Conservation (phyloP, 305 asterid genomes). For the Salvia sclarea region DNA sequence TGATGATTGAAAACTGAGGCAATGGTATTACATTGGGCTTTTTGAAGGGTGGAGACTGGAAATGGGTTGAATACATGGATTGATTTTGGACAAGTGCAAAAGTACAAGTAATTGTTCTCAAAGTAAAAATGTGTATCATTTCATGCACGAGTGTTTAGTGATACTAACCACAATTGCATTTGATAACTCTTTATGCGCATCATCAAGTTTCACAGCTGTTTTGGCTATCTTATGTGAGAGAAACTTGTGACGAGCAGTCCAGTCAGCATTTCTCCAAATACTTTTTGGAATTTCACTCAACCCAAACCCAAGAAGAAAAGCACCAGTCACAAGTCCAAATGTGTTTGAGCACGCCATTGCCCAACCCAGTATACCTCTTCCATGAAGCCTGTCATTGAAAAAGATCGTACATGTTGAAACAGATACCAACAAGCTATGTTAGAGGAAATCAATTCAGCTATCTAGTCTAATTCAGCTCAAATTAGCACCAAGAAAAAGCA, state of each 20-base stretch:
- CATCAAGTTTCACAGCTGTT: constrained; percentile 95
- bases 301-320: constrained; percentile 99
- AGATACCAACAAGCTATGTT: constrained; percentile 15
- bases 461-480: constrained; percentile 20
- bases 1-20: constrained; percentile 1
- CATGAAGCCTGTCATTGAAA: constrained; percentile 49
- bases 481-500: constrained; percentile 15
- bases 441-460: constrained; percentile 15
- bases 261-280: constrained; percentile 95
- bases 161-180: constrained; percentile 91
- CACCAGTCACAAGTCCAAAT: constrained; percentile 99
- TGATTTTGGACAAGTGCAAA: constrained; percentile 4
- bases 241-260: constrained; percentile 92
- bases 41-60: background rate
- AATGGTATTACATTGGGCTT: background rate
- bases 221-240: constrained; percentile 95
- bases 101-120: constrained; percentile 14
- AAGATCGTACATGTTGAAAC: constrained; percentile 29
- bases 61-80: constrained; percentile 17
- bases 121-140: constrained; percentile 1
- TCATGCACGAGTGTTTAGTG: constrained; percentile 23
- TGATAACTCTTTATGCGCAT: constrained; percentile 91
- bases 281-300: constrained; percentile 91
- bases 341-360: constrained; percentile 99
- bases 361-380: constrained; percentile 69